Percentiles rank a stretch among this genome's conserved stretches.
These are phyloP conservation scores for Rosa multiflora DNA, from an alignment of 306 rosid species.

Conservation along the genomic window DNA sequence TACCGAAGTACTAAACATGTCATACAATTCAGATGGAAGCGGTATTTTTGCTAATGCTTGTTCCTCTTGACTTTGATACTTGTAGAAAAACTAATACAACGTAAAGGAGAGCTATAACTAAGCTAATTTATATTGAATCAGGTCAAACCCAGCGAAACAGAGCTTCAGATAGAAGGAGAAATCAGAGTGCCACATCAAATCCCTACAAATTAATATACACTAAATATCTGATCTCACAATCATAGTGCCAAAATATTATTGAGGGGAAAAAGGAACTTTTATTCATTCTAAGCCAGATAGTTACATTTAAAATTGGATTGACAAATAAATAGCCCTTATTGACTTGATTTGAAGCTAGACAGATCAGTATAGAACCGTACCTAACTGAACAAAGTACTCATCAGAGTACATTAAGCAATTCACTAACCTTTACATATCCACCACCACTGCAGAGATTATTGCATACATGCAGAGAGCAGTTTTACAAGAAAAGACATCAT, in stretches of 20 bases:
- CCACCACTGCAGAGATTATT: constrained; percentile 32
- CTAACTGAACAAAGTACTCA: constrained; percentile 40
- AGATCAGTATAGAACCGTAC: constrained; percentile 44
- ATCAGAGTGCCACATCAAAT: not conserved
- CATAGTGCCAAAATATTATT: not conserved
- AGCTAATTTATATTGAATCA: not conserved
- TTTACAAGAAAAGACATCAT: constrained; percentile 33
- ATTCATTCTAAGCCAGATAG: constrained; percentile 28
- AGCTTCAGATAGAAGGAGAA: too few relatives aligned
- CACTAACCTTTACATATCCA: constrained; percentile 43
- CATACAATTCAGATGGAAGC: not conserved
- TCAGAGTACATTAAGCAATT: constrained; percentile 46
- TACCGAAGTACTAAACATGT: not conserved
- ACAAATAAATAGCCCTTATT: constrained; percentile 21
- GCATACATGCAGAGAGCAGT: constrained; percentile 25
- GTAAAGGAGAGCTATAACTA: not conserved
- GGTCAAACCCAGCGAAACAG: not conserved
- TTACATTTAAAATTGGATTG: constrained; percentile 43
- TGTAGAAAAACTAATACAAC: not conserved
- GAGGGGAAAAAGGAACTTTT: not conserved
- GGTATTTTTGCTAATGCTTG: not conserved
- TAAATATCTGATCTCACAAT: not conserved
- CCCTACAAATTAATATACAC: not conserved
- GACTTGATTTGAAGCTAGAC: constrained; percentile 31
- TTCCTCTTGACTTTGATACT: not conserved